phyloP scores from a whole-genome alignment of 768 basidiomycete species.

The Boletus sp. region DNA sequence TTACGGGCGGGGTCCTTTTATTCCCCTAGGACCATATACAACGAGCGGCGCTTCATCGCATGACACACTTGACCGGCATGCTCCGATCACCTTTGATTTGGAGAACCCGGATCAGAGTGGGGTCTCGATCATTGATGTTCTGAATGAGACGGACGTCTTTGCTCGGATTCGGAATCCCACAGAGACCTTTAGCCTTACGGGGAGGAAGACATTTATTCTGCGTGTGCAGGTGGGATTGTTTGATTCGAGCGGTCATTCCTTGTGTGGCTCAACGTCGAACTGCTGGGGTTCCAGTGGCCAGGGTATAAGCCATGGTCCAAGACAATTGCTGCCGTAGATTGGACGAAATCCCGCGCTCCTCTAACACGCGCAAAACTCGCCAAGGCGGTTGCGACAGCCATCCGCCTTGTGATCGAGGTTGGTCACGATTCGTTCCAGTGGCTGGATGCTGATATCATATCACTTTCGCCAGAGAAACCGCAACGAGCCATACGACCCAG shows the following conservation, averaged over 20 bases:
- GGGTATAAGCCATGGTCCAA: conserved; percentile 72
- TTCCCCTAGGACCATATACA: conserved; percentile 25
- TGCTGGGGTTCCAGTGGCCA: conserved; percentile 56
- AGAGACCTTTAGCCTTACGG: conserved; percentile 53
- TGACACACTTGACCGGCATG: conserved; percentile 35
- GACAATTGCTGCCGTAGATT: conserved; percentile 75
- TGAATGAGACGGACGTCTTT: conserved; percentile 46
- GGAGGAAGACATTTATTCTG: conserved; percentile 73
- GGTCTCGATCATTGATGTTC: conserved; percentile 57
- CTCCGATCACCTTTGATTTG: conserved; percentile 57
- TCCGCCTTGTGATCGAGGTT: conserved; percentile 64
- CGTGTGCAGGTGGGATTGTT: conserved; percentile 56
- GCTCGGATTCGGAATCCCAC: conserved; percentile 52
- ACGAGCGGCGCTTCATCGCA: conserved; percentile 8
- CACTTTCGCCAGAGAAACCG: conserved; percentile 10
- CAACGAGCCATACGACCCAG: conserved; percentile 7
- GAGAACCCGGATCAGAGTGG: conserved; percentile 53
- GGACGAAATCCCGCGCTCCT: conserved; percentile 70
- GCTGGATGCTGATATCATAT: conserved; percentile 13
- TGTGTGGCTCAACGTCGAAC: conserved; percentile 1
- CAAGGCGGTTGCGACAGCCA: conserved; percentile 68
- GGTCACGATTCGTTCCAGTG: neutral
- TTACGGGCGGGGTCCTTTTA: conserved; percentile 17
- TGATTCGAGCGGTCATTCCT: neutral
- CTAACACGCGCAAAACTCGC: conserved; percentile 72